A percentile compares a stretch with the other conserved stretches of the same genome.
phyloP scores from a whole-genome alignment of 306 rosid species.

The Rosa chinensis region DNA sequence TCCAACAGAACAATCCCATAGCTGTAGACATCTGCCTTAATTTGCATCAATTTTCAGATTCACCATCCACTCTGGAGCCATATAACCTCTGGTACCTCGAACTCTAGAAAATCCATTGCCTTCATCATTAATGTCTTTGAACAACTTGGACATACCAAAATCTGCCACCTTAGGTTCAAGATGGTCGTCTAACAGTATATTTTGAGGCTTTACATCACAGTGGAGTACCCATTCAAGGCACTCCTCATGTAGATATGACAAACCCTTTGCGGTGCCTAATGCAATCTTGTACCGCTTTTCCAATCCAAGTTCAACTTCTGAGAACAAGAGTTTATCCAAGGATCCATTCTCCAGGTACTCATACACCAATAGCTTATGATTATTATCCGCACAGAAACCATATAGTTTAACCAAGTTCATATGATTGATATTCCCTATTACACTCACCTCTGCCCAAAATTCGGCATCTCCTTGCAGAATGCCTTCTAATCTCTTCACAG shows the following conservation, averaged over 20 bases:
- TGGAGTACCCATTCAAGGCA: conserved; percentile 47
- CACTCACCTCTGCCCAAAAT: conserved; percentile 50
- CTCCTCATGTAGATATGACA: conserved; percentile 50
- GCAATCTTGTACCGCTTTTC: conserved; percentile 41
- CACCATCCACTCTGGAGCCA: conserved; percentile 53
- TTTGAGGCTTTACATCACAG: conserved; percentile 49
- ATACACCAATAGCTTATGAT: conserved; percentile 41
- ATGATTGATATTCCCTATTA: conserved; percentile 45
- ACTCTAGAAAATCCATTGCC: conserved; percentile 30
- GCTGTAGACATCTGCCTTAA: conserved; percentile 51
- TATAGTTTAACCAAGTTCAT: conserved; percentile 40
- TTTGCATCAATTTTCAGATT: conserved; percentile 38
- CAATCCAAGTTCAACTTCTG: conserved; percentile 8
- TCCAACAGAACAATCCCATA: conserved; percentile 47
- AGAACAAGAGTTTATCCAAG: conserved; percentile 34
- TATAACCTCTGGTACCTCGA: conserved; percentile 44
- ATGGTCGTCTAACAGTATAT: conserved; percentile 31
- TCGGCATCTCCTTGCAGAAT: conserved; percentile 40
- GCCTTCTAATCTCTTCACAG: conserved; percentile 47
- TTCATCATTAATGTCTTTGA: conserved; percentile 25
- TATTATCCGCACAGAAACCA: conserved; percentile 40
- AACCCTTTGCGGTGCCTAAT: conserved; percentile 44
- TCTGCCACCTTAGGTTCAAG: conserved; percentile 40
- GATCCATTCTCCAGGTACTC: conserved; percentile 40
- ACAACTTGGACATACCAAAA: conserved; percentile 47